Percentiles rank a stretch among this genome's conserved stretches.
phyloP scores from a whole-genome alignment of 78 protist genomes.

The Planoprotostelium fungivorum region DNA sequence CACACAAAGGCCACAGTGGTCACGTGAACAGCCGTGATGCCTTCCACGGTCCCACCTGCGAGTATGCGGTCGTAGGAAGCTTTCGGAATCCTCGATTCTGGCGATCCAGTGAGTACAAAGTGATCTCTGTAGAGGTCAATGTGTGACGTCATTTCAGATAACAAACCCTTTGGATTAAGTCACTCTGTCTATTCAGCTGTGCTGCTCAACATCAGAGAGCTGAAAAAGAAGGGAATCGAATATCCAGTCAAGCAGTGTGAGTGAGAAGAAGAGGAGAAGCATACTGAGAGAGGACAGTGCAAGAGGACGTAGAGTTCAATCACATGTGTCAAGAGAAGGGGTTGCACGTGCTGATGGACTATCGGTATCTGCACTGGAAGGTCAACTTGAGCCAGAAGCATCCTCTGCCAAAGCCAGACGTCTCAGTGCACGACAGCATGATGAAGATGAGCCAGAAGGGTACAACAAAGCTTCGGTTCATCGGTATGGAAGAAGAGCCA shows the following conservation, averaged over 20 bases:
- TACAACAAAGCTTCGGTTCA: too few species aligned
- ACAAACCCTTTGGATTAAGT: neutral
- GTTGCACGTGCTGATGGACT: neutral
- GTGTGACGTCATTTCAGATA: neutral
- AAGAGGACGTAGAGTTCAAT: neutral
- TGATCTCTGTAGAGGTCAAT: neutral
- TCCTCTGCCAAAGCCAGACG: too few species aligned
- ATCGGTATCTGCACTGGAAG: neutral
- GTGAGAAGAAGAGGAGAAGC: neutral
- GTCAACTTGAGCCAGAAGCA: too few species aligned
- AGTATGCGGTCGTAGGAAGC: neutral
- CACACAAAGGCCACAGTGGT: neutral
- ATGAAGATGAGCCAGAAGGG: too few species aligned
- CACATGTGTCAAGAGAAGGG: neutral
- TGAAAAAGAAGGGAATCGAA: neutral
- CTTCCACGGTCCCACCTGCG: neutral
- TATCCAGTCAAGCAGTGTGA: neutral
- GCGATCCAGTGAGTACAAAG: neutral
- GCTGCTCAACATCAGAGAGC: neutral
- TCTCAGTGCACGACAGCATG: too few species aligned
- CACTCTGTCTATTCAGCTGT: neutral
- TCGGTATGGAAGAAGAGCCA: too few species aligned
- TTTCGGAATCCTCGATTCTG: neutral
- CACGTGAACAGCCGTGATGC: neutral
- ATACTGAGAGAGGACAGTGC: neutral